Conservation (phyloP, 805 yeast species). For the Yamadazyma olivae region DNA sequence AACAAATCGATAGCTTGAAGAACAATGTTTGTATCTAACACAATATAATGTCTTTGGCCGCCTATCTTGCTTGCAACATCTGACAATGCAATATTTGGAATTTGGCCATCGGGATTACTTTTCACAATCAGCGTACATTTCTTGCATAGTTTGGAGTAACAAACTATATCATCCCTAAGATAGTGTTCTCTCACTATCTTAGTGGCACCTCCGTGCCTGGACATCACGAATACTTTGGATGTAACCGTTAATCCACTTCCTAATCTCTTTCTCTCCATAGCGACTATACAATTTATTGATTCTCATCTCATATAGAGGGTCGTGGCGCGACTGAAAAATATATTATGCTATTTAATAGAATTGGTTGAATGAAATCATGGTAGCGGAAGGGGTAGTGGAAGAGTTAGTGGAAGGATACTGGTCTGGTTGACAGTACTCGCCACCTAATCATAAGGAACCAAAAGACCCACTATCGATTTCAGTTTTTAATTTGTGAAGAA, state of each 20-base stretch:
- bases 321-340: too few relatives aligned
- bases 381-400: too few relatives aligned
- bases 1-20: constrained; percentile 85
- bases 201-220: constrained; percentile 85
- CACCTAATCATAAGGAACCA: constrained; percentile 14
- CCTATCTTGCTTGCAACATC: constrained; percentile 51
- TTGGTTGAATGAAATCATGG: too few relatives aligned
- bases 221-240: constrained; percentile 87
- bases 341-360: too few relatives aligned
- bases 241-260: constrained; percentile 57
- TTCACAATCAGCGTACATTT: constrained; percentile 54
- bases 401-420: too few relatives aligned
- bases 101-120: constrained; percentile 64
- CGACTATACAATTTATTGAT: too few relatives aligned
- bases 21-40: constrained; percentile 85
- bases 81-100: constrained; percentile 66
- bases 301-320: too few relatives aligned
- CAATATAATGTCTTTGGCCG: constrained; percentile 69
- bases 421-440: too few relatives aligned
- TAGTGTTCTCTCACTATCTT: constrained; percentile 95
- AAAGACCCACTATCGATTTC: constrained; percentile 27
- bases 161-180: constrained; percentile 87
- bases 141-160: constrained; percentile 71
- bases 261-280: constrained; percentile 24
- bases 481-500: constrained; percentile 17